phyloP scores from a whole-genome alignment of 768 basidiomycete species.

The Rhodosporidiobolus odoratus region DNA sequence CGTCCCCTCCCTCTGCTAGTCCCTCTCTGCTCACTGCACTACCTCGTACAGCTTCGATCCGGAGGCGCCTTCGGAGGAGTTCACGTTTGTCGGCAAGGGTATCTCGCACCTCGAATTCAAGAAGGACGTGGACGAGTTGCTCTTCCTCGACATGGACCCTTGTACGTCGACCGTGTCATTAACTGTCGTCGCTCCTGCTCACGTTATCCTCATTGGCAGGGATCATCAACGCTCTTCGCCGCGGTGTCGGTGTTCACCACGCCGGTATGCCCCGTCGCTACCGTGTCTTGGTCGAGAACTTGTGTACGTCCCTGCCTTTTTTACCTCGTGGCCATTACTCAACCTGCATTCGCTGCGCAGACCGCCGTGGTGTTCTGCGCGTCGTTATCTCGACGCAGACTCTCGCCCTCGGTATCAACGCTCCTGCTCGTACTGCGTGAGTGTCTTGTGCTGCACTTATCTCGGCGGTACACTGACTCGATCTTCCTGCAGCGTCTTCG shows the following conservation, averaged over 20 bases:
- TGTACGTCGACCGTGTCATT: neutral
- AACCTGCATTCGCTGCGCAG: conserved; percentile 47
- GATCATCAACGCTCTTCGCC: conserved; percentile 53
- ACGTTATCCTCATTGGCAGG: conserved; percentile 42
- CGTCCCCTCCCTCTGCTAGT: conserved; percentile 35
- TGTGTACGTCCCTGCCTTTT: conserved; percentile 24
- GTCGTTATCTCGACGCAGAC: conserved; percentile 70
- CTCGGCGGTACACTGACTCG: conserved; percentile 59
- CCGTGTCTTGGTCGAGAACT: conserved; percentile 59
- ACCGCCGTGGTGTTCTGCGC: conserved; percentile 59
- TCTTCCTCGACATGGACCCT: conserved; percentile 36
- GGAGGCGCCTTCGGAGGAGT: conserved; percentile 56
- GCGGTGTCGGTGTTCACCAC: conserved; percentile 68
- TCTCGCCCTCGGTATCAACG: conserved; percentile 69
- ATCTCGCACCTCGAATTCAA: conserved; percentile 55
- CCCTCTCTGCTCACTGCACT: neutral
- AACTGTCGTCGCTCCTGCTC: neutral
- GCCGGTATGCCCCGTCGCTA: conserved; percentile 64
- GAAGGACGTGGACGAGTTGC: conserved; percentile 51
- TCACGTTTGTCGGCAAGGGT: conserved; percentile 57
- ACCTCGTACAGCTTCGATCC: conserved; percentile 53
- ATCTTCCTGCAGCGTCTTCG: conserved; percentile 38
- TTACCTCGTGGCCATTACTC: neutral
- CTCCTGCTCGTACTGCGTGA: conserved; percentile 61
- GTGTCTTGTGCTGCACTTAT: conserved; percentile 58